These are phyloP conservation scores for Poa pratensis DNA, from an alignment of 176 grass and related monocot species.

Conservation along the genomic window DNA sequence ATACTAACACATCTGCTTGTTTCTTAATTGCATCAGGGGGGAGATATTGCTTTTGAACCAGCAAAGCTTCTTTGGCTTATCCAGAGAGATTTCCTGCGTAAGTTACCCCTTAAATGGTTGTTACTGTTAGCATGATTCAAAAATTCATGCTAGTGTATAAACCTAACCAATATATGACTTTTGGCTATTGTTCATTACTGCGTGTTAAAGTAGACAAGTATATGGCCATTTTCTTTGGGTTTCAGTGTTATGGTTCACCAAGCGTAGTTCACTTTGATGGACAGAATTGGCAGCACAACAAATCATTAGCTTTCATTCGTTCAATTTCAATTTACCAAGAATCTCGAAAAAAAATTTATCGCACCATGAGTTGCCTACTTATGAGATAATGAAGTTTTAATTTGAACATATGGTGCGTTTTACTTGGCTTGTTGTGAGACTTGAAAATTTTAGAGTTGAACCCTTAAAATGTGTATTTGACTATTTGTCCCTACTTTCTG, in stretches of 20 bases:
- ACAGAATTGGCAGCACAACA: constrained; percentile 3
- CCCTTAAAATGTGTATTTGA: not conserved
- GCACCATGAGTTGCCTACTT: not conserved
- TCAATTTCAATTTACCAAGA: not conserved
- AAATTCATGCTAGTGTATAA: not conserved
- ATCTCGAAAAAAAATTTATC: not conserved
- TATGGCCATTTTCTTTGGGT: not conserved
- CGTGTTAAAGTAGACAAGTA: not conserved
- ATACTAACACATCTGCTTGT: constrained; percentile 10
- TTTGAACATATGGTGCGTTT: not conserved
- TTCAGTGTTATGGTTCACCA: not conserved
- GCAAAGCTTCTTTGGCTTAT: constrained; percentile 99
- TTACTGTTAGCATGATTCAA: constrained; percentile 13
- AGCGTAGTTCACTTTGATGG: not conserved
- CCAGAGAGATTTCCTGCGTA: constrained; percentile 97
- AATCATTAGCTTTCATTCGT: not conserved
- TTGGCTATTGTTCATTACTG: not conserved
- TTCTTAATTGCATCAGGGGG: constrained; percentile 59
- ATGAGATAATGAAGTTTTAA: not conserved
- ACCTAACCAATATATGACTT: not conserved
- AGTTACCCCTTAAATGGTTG: constrained; percentile 47
- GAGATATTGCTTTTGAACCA: constrained; percentile 96
- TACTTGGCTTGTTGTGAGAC: not conserved
- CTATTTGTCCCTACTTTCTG: not conserved
- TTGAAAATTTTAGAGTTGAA: not conserved